Evolutionary conservation across 2,329 filamentous ascomycete species (phyloP).

Genomic region (Helotiales sp.): DNA sequence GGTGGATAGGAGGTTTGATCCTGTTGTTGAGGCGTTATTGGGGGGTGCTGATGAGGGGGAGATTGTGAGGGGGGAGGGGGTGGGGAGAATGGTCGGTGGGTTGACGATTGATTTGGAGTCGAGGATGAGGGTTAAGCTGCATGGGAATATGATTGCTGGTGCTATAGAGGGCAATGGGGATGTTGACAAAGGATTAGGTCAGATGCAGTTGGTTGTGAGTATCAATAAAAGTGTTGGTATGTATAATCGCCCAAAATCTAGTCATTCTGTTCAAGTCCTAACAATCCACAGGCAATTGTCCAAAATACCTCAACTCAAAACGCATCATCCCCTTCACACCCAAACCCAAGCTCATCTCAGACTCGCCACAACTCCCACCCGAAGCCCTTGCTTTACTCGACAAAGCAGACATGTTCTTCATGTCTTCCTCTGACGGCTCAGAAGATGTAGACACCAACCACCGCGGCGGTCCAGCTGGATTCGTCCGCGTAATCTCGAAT

Average conservation of each 20-base stretch:
- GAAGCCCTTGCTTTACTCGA: background rate
- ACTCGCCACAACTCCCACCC: background rate
- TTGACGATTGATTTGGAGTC: conserved; percentile 67
- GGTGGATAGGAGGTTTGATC: conserved; percentile 68
- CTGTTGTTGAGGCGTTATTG: conserved; percentile 68
- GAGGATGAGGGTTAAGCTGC: conserved; percentile 74
- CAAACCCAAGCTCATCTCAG: conserved; percentile 2
- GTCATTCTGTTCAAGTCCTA: background rate
- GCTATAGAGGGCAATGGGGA: conserved; percentile 48
- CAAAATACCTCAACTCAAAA: conserved; percentile 7
- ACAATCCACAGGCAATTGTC: conserved; percentile 6
- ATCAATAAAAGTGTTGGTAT: conserved; percentile 70
- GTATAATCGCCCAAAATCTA: background rate
- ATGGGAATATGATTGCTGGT: conserved; percentile 71
- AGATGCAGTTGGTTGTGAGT: conserved; percentile 62
- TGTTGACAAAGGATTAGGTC: conserved; percentile 11
- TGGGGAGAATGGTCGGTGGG: conserved; percentile 61
- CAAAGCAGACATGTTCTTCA: conserved; percentile 15
- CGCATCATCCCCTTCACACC: conserved; percentile 4
- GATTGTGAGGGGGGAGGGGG: conserved; percentile 41
- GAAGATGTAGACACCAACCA: conserved; percentile 45
- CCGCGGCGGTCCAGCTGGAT: conserved; percentile 74
- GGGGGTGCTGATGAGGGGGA: conserved; percentile 51
- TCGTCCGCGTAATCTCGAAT: conserved; percentile 69
- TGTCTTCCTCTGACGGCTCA: background rate